phyloP scores from a whole-genome alignment of 106 monocot genomes.

The Allium sativum region DNA sequence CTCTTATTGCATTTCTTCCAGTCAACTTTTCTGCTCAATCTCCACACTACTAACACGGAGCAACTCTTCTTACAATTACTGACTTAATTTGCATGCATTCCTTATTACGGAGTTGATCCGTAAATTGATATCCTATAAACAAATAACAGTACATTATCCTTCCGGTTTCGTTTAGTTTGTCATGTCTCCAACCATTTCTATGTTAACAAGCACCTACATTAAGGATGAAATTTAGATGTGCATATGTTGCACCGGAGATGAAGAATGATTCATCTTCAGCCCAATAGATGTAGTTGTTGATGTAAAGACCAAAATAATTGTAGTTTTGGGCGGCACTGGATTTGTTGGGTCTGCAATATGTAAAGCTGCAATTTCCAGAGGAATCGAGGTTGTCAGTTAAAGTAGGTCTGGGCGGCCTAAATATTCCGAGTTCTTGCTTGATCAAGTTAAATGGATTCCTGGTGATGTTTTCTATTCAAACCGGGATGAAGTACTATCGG shows the following conservation, averaged over 20 bases:
- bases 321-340: constrained; percentile 89
- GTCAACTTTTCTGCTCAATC: no score
- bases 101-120: no score
- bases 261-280: constrained; percentile 24
- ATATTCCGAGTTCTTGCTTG: constrained; percentile 65
- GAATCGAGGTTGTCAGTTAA: constrained; percentile 88
- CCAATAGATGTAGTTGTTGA: constrained; percentile 64
- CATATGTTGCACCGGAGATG: constrained; percentile 28
- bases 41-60: no score
- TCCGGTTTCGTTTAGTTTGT: no score
- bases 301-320: constrained; percentile 77
- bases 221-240: constrained; percentile 23
- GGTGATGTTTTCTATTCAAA: constrained; percentile 78
- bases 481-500: constrained; percentile 66
- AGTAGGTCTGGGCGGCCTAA: constrained; percentile 90
- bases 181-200: no score
- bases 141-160: no score
- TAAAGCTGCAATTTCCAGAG: constrained; percentile 90
- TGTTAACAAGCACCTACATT: no score
- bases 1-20: no score
- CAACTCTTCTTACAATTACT: no score
- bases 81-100: no score
- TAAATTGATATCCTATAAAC: no score
- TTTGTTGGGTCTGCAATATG: constrained; percentile 96
- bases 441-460: constrained; percentile 83